Base-by-base conservation (phyloP, 2,329 filamentous ascomycete species). In the Xylaria sp. region DNA sequence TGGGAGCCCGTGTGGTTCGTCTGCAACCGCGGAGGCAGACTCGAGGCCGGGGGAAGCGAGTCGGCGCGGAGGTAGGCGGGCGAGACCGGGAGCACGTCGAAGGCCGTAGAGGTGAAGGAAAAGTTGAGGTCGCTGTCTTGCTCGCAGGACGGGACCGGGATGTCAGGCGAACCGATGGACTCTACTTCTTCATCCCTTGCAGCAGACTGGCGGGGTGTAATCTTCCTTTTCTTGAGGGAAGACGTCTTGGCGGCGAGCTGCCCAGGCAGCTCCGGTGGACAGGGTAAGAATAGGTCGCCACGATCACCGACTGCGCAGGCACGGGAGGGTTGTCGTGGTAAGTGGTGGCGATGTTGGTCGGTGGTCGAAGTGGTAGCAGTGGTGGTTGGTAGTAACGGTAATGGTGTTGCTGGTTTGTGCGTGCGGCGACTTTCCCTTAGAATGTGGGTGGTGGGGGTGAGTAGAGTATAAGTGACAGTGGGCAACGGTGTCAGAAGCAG, bases 191-290 rank as follows among this genome's bases (percentile, higher is more conserved):
- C 78, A 86, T 82, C 78, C 80, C 79, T 62, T 31, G 69, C 18
- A 74, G 81, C 79, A 72, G 81, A 79, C 78, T 81, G 83, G 75
- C 84, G 85, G 78, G 82, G 71, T 67, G 83, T 84, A 77, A 91
- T 87, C 87, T 88, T 91, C 85, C 89, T 86, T 89, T 91, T 91
- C 88, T 91, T 91, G 86, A 83, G 85, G 84, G 88, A 90, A 89
- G 89, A 90, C 89, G 89, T 91, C 82, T 86, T 91, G 89, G 87
- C 84, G 80, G 85, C 82, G 89, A 91, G 89, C 89, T 90, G 88
- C 89, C 80, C 80, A 41, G 63, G 87, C 87, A 89, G 87, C 87
- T 89, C 87, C 81, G 76, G 78, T 73, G 4, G 51, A 67, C 37
- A 62, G 48, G 39, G 61, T 44, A 48, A 46, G 58, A 12, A 37